Evolutionary conservation across 2,329 filamentous ascomycete species (phyloP).

Genomic region (Metarhizium album): DNA sequence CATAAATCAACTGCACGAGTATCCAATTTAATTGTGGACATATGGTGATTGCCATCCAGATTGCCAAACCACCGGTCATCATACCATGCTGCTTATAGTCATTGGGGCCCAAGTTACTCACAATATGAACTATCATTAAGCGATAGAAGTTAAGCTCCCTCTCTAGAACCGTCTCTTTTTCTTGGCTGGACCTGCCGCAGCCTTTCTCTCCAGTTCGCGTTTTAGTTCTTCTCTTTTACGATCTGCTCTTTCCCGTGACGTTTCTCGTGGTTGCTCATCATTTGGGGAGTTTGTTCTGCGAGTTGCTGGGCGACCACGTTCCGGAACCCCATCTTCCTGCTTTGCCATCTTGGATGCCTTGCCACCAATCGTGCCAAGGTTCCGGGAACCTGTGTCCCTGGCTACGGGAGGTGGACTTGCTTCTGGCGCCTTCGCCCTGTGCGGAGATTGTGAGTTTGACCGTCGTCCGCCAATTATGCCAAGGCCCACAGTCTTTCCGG

Average conservation of each 20-base stretch:
- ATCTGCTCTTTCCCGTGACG: constrained; percentile 35
- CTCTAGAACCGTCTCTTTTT: constrained; percentile 42
- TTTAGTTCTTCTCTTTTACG: constrained; percentile 40
- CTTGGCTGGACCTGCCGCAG: constrained; percentile 37
- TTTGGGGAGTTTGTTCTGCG: constrained; percentile 12
- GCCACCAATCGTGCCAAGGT: constrained; percentile 24
- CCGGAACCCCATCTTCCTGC: constrained; percentile 10
- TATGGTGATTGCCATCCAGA: too few relatives aligned
- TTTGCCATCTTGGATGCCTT: constrained; percentile 7
- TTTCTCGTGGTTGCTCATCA: constrained; percentile 27
- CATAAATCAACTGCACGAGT: too few relatives aligned
- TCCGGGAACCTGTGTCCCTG: constrained; percentile 10
- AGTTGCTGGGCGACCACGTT: constrained; percentile 13
- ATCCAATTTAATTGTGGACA: too few relatives aligned
- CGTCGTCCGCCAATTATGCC: constrained; percentile 31
- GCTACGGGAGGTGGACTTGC: background rate
- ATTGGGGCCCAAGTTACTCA: too few relatives aligned
- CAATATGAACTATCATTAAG: too few relatives aligned
- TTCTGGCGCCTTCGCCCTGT: background rate
- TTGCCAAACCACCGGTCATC: too few relatives aligned
- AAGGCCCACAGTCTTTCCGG: constrained; percentile 21
- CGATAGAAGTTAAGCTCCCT: background rate
- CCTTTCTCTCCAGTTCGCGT: constrained; percentile 38
- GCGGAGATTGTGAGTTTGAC: constrained; percentile 10
- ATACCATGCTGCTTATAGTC: too few relatives aligned